A percentile compares a stretch with the other conserved stretches of the same genome.
These are phyloP conservation scores for Rhodotorula glutinis DNA, from an alignment of 1,284 basidiomycete species.

Conservation along the genomic window DNA sequence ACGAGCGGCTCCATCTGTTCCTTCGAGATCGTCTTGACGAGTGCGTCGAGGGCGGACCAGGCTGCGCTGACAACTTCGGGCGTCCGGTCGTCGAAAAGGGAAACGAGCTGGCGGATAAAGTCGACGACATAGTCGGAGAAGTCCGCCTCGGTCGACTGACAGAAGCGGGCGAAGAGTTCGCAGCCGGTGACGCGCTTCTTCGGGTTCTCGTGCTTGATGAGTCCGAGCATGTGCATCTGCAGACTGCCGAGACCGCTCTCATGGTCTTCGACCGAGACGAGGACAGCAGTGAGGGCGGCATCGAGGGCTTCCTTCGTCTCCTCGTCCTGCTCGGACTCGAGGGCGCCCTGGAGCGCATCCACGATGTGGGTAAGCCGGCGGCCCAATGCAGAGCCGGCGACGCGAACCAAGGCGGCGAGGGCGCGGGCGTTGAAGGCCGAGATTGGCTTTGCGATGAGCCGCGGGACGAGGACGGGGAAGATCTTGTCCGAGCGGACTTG, in stretches of 20 bases:
- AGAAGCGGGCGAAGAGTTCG: constrained; percentile 73
- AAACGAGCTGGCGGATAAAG: constrained; percentile 90
- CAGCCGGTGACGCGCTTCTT: constrained; percentile 72
- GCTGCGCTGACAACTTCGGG: constrained; percentile 75
- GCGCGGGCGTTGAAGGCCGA: constrained; percentile 94
- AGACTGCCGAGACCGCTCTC: constrained; percentile 80
- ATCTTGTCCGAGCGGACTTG: constrained; percentile 81
- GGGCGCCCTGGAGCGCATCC: constrained; percentile 67
- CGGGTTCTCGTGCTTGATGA: constrained; percentile 74
- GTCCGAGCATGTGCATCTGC: constrained; percentile 79
- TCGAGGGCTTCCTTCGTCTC: constrained; percentile 70
- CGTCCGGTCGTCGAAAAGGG: constrained; percentile 76
- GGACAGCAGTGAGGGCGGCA: constrained; percentile 67
- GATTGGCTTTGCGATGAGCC: constrained; percentile 84
- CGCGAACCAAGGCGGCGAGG: constrained; percentile 81
- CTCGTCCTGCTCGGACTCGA: constrained; percentile 61
- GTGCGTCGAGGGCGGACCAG: constrained; percentile 76
- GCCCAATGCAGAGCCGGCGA: constrained; percentile 86
- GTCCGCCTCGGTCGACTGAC: constrained; percentile 72
- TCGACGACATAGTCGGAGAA: constrained; percentile 80
- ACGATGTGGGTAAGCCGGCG: constrained; percentile 73
- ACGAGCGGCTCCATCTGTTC: constrained; percentile 86
- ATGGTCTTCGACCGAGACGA: constrained; percentile 72
- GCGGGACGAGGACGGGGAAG: constrained; percentile 97
- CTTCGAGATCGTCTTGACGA: constrained; percentile 88